Percentiles rank a stretch among this genome's conserved stretches.
Conservation (phyloP, 148 eudicot species). For the Chenopodium album region DNA sequence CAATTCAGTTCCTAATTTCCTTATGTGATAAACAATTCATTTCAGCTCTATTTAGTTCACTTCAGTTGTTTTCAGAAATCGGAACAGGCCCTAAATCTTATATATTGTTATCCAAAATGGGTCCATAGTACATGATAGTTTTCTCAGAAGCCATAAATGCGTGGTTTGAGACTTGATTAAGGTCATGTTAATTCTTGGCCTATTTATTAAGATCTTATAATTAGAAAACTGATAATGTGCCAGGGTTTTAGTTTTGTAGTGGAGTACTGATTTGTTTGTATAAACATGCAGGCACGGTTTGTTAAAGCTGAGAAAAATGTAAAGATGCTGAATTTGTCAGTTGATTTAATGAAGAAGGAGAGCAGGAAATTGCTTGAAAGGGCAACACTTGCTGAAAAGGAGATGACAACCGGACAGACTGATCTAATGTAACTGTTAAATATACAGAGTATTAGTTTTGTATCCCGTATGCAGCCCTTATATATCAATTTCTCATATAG, state of each 20-base stretch:
- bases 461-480: background rate
- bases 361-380: conserved; percentile 83
- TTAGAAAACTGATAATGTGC: background rate
- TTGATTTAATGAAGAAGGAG: conserved; percentile 85
- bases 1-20: too few relatives aligned
- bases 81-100: too few relatives aligned
- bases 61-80: too few relatives aligned
- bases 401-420: conserved; percentile 64
- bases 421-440: conserved; percentile 49
- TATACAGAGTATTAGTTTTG: background rate
- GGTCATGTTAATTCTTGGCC: background rate
- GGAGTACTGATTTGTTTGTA: background rate
- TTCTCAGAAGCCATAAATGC: background rate
- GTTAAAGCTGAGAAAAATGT: conserved; percentile 75
- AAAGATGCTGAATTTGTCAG: conserved; percentile 58
- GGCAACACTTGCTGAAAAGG: conserved; percentile 82
- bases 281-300: conserved; percentile 64
- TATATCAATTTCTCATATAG: conserved; percentile 15
- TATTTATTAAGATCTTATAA: background rate
- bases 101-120: background rate
- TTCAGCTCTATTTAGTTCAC: too few relatives aligned
- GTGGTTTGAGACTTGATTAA: background rate
- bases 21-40: too few relatives aligned
- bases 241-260: conserved; percentile 3
- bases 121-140: background rate